Evolutionary conservation across 805 yeast species (phyloP).

Genomic region (Hanseniaspora lindneri): DNA sequence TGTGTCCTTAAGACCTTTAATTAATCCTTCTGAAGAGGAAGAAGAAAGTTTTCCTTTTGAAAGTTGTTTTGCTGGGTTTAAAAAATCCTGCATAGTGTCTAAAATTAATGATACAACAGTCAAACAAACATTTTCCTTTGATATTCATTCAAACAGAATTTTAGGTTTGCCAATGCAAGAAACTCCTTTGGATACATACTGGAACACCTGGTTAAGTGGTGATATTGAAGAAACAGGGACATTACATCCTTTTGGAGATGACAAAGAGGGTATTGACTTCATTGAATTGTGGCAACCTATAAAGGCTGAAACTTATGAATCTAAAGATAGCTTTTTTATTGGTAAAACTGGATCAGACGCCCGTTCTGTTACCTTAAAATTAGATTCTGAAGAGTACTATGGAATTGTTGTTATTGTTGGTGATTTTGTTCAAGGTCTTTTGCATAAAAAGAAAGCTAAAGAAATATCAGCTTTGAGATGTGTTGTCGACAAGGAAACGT

Average conservation of each 20-base stretch:
- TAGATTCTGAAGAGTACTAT: conserved; percentile 22
- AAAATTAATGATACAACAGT: conserved; percentile 23
- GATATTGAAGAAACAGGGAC: conserved; percentile 27
- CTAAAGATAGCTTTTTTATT: conserved; percentile 20
- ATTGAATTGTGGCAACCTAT: conserved; percentile 31
- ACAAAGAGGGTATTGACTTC: conserved; percentile 24
- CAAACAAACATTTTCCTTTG: conserved; percentile 24
- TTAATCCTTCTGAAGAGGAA: conserved; percentile 22
- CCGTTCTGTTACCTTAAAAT: conserved; percentile 21
- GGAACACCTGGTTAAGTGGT: conserved; percentile 29
- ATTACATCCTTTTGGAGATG: conserved; percentile 26
- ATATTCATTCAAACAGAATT: conserved; percentile 25
- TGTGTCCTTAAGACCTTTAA: conserved; percentile 31
- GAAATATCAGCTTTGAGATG: conserved; percentile 26
- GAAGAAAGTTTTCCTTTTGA: conserved; percentile 40
- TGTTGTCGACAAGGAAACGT: conserved; percentile 18
- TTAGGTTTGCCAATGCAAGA: conserved; percentile 10
- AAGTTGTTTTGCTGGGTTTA: conserved; percentile 48
- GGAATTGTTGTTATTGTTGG: conserved; percentile 28
- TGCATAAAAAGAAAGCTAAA: conserved; percentile 22
- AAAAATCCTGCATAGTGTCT: conserved; percentile 30
- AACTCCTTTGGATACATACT: conserved; percentile 22
- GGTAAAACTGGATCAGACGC: conserved; percentile 16
- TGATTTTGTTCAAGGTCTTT: conserved; percentile 28
- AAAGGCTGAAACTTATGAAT: conserved; percentile 20